Percentiles rank a stretch among this genome's conserved stretches.
These are phyloP conservation scores for Rhynchospora breviuscula DNA, from an alignment of 176 grass and related monocot genomes.

Conservation along the genomic window DNA sequence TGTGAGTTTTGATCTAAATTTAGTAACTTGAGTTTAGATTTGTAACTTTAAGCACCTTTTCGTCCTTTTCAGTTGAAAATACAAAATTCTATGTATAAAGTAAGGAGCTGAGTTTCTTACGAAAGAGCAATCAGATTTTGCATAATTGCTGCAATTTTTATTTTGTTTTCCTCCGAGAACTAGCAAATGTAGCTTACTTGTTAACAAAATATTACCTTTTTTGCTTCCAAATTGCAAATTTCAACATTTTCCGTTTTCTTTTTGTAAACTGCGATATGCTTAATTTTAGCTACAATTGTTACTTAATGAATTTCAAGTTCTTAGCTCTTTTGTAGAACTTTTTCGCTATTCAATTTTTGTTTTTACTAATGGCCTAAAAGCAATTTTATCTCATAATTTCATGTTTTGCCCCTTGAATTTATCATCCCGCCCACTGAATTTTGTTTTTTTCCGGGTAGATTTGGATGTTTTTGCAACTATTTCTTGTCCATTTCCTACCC, in stretches of 20 bases:
- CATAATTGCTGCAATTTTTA: background rate
- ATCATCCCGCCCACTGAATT: background rate
- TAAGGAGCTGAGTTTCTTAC: too few species aligned
- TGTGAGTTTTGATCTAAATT: background rate
- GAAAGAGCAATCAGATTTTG: too few species aligned
- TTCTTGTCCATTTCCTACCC: slow-evolving; percentile 17
- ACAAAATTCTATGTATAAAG: background rate
- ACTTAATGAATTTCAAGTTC: background rate
- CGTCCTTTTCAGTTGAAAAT: background rate
- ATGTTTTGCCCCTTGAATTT: background rate
- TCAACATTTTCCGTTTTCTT: background rate
- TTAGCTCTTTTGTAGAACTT: background rate
- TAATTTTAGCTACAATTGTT: slow-evolving; percentile 16
- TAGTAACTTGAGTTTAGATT: background rate
- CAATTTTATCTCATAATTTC: background rate
- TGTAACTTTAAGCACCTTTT: background rate
- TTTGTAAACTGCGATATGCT: background rate
- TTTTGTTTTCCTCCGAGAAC: background rate
- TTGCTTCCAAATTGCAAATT: background rate
- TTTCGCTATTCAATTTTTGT: background rate
- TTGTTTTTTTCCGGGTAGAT: background rate
- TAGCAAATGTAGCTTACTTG: background rate
- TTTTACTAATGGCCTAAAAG: background rate
- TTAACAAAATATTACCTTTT: background rate
- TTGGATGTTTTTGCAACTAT: slow-evolving; percentile 5